phyloP scores from a whole-genome alignment of 2,329 filamentous ascomycete genomes.

The Cladosporium halotolerans region DNA sequence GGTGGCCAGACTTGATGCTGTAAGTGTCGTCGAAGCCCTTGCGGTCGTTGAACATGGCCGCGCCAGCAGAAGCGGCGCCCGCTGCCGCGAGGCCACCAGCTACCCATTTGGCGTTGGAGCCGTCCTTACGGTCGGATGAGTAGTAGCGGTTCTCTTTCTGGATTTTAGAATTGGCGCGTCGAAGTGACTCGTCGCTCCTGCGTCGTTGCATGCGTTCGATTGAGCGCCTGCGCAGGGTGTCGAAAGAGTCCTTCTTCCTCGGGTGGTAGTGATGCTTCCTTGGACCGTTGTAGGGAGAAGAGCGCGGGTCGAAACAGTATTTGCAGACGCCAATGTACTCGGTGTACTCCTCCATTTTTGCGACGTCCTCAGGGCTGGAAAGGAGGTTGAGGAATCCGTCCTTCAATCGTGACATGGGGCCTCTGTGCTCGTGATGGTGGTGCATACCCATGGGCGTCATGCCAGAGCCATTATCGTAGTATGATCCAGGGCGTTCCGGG shows the following conservation, averaged over 20 bases:
- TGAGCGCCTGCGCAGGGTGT: slow-evolving; percentile 23
- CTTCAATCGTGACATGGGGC: slow-evolving; percentile 54
- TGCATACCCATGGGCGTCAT: slow-evolving; percentile 9
- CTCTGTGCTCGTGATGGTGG: slow-evolving; percentile 43
- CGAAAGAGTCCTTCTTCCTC: slow-evolving; percentile 25
- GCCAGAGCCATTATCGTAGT: slow-evolving; percentile 9
- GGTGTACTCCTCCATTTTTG: slow-evolving; percentile 61
- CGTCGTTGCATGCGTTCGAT: slow-evolving; percentile 21
- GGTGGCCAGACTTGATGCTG: slow-evolving; percentile 50
- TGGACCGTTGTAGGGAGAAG: slow-evolving; percentile 51
- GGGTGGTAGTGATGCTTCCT: slow-evolving; percentile 52
- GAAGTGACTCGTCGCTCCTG: slow-evolving; percentile 29
- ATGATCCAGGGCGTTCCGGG: slow-evolving; percentile 1
- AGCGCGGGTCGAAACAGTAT: slow-evolving; percentile 58
- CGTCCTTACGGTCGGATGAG: slow-evolving; percentile 43
- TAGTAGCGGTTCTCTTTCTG: slow-evolving; percentile 56
- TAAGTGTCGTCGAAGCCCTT: slow-evolving; percentile 57
- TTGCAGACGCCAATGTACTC: slow-evolving; percentile 61
- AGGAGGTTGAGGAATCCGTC: slow-evolving; percentile 44
- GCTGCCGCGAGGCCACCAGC: slow-evolving; percentile 51
- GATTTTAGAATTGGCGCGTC: slow-evolving; percentile 37
- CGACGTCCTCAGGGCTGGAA: slow-evolving; percentile 50
- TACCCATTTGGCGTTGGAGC: slow-evolving; percentile 43
- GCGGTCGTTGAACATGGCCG: slow-evolving; percentile 45
- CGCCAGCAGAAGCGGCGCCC: slow-evolving; percentile 43